Evolutionary conservation across 2,329 filamentous ascomycete genomes (phyloP), one percentile per base, ranked within the genome.

Genomic region (Fusarium sterilihyphosum): DNA sequence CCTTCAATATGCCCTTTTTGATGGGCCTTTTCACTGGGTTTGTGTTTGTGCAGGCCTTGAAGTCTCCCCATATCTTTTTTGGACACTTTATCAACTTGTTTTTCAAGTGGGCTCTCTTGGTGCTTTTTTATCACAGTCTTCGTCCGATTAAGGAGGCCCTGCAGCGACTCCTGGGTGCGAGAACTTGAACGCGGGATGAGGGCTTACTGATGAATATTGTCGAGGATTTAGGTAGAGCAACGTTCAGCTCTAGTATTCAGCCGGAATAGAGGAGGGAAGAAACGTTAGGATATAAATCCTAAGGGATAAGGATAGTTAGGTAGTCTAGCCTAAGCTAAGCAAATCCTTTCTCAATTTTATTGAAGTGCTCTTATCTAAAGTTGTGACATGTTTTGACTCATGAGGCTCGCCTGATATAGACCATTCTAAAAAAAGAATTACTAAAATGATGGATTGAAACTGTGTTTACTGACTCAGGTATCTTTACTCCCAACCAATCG

Each of bases 241-340:
- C 4, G 6, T 35, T 20, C 0, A 24, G 6, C 6, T 6, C 6
- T 0, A 5, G 2, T 20, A 10, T 35, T 20, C 31, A 1, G 12
- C 2, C 3, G 8, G n/a, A 11, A 16, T 4, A 52, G 12, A 20
- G 6, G 4, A 24, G 8, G 4, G 4, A 4, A 20, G 8, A 52
- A 18, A 5, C 6, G 2, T 6, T 2, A 8, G 4, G 17, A 35
- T 24, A 4, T 8, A 5, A 8, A 14, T 8, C 0, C 2, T 1
- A 1, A 11, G 12, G 0, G 12, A 52, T 20, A 11, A 11, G 20
- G 17, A 35, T 52, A 14, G 9, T 4, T 11, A 24, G 17, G 8
- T 24, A 24, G 6, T 24, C 20, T 24, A 35, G n/a, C n/a, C 6
- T 14, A 52, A 16, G 12, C 12, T 8, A 11, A 52, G 22, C 0